Base-by-base conservation (phyloP, 768 basidiomycete genomes). In the Podaxis pistillaris region DNA sequence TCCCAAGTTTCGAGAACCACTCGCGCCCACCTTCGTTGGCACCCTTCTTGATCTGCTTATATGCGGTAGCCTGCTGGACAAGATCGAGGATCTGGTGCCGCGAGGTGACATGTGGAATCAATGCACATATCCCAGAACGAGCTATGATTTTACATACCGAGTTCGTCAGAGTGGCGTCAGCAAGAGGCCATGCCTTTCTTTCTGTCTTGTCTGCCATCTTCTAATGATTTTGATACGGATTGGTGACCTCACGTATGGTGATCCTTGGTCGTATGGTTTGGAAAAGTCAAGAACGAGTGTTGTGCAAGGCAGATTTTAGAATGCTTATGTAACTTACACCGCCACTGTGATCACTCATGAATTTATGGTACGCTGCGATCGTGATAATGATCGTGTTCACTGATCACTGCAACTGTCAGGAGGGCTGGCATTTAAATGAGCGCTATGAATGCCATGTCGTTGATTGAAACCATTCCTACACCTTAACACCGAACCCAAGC, bases 1-100 rank as follows among this genome's bases (percentile, higher is more conserved):
- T 33, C 17, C 15, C 33, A 33, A 11, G 4, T 4, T 9, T 33
- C n/a, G 1, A 12, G 8, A 12, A 3, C 1, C 26, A 62, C 13
- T 30, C 19, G 37, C 28, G n/a, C 81, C 38, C 54, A 92, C 93
- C 92, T 86, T 99, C 97, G 77, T 99, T 99, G 47, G 97, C 97
- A 64, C 97, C 96, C 80, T 98, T 98, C 81, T 98, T 98, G 53
- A 98, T 79, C 76, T 98, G 96, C 79, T 98, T 98, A 82, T 96
- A 97, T 76, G 95, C 90, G n/a, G 86, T 81, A 46, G 96, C 96
- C 77, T 96, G 93, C 73, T 97, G 94, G 36, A 97, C 91, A 62
- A 98, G 83, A 71, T 98, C 96, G 59, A 99, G 84, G 71, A 98
- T 97, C 94, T 96, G 69, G 38, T 49, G 9, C 5, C 28, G 37